A percentile compares a stretch with the other conserved stretches of the same genome.
Evolutionary conservation across 2,329 filamentous ascomycete species (phyloP).

Genomic region (Dactylonectria estremocensis): DNA sequence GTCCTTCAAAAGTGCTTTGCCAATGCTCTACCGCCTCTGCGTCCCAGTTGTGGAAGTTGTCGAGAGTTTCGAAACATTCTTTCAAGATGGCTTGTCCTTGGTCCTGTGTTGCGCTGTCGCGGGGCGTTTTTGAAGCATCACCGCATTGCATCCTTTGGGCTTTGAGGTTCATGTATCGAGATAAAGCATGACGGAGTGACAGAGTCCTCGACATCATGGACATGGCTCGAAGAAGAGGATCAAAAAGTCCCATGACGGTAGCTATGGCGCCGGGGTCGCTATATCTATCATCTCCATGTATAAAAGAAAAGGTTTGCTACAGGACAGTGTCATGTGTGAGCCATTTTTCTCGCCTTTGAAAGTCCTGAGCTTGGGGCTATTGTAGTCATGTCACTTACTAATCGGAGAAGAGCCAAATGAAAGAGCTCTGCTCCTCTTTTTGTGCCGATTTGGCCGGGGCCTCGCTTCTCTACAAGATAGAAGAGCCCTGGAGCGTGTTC

Average conservation of each 20-base stretch:
- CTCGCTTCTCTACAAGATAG: slow-evolving; percentile 52
- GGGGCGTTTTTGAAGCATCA: neutral
- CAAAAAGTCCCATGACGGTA: slow-evolving; percentile 47
- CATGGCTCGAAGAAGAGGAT: slow-evolving; percentile 51
- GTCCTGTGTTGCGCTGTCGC: neutral
- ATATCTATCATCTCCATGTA: slow-evolving; percentile 51
- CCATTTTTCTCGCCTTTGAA: too few species aligned
- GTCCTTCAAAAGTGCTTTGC: slow-evolving; percentile 50
- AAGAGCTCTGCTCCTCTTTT: slow-evolving; percentile 50
- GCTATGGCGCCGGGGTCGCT: slow-evolving; percentile 51
- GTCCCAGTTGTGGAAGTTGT: slow-evolving; percentile 52
- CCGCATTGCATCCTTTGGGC: neutral
- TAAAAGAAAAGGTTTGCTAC: slow-evolving; percentile 54
- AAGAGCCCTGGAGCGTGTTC: slow-evolving; percentile 53
- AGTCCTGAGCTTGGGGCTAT: too few species aligned
- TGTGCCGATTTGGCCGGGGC: slow-evolving; percentile 50
- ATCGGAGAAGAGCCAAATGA: slow-evolving; percentile 48
- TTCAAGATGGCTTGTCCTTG: slow-evolving; percentile 34
- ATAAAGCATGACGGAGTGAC: slow-evolving; percentile 35
- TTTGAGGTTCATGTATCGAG: slow-evolving; percentile 24
- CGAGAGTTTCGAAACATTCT: slow-evolving; percentile 48
- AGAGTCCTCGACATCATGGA: slow-evolving; percentile 50
- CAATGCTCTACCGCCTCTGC: slow-evolving; percentile 50
- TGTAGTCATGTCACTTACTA: slow-evolving; percentile 44
- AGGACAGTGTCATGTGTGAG: too few species aligned